Evolutionary conservation across 1,284 basidiomycete genomes (phyloP).

Genomic region (Moesziomyces sp.): DNA sequence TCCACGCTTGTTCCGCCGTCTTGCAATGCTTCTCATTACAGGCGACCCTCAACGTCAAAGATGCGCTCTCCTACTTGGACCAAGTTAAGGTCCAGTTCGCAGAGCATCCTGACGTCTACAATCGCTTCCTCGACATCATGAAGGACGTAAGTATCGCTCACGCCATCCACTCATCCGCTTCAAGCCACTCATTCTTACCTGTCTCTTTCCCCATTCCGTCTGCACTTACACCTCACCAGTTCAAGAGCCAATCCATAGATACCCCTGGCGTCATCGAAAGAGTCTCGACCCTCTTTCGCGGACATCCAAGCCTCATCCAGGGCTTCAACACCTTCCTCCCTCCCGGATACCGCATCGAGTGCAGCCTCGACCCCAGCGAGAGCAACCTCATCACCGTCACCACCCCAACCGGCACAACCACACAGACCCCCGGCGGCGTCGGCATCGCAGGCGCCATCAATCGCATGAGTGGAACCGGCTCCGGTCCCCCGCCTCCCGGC

Average conservation of each 20-base stretch:
- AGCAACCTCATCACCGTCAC: constrained; percentile 91
- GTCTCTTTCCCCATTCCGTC: background rate
- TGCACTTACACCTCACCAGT: constrained; percentile 31
- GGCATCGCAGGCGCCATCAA: constrained; percentile 62
- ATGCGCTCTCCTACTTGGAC: constrained; percentile 96
- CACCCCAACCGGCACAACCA: constrained; percentile 83
- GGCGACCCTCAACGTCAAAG: constrained; percentile 73
- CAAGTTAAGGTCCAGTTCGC: constrained; percentile 90
- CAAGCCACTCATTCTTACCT: background rate
- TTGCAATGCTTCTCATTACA: background rate
- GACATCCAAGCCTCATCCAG: constrained; percentile 91
- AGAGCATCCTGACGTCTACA: constrained; percentile 94
- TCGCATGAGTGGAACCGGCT: constrained; percentile 58
- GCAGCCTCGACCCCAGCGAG: constrained; percentile 74
- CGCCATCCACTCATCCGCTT: background rate
- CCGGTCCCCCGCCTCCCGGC: constrained; percentile 21
- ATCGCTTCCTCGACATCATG: constrained; percentile 98
- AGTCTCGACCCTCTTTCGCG: constrained; percentile 92
- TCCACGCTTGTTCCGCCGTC: background rate
- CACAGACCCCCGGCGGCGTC: constrained; percentile 71
- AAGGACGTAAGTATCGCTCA: constrained; percentile 75
- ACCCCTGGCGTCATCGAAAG: constrained; percentile 98
- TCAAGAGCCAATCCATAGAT: constrained; percentile 76
- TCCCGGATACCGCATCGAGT: constrained; percentile 94
- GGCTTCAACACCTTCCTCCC: constrained; percentile 99